Evolutionary conservation across 768 basidiomycete species (phyloP).

Genomic region (Phaeotremella skinneri): DNA sequence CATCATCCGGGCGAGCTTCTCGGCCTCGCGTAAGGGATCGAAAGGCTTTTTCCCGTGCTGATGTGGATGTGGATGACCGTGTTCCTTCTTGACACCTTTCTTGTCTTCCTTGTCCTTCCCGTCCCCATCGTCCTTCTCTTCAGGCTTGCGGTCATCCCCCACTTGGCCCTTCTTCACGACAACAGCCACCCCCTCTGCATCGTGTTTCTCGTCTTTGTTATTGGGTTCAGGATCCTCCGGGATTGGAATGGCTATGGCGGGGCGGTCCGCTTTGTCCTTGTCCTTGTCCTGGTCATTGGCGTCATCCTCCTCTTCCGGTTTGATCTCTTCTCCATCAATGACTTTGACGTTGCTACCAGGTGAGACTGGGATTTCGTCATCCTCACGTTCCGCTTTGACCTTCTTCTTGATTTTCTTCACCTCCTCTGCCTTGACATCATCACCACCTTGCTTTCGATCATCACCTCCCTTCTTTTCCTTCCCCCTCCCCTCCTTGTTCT

Average conservation of each 20-base stretch:
- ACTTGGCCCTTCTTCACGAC: neutral
- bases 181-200: conserved; percentile 4
- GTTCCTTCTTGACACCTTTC: conserved; percentile 1
- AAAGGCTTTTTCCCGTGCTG: conserved; percentile 8
- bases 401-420: conserved; percentile 4
- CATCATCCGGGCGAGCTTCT: conserved; percentile 22
- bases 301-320: neutral
- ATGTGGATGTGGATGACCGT: conserved; percentile 1
- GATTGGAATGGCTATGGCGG: too few relatives aligned
- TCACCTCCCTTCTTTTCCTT: conserved; percentile 2
- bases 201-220: conserved; percentile 5
- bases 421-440: conserved; percentile 7
- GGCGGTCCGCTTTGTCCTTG: neutral
- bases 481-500: conserved; percentile 10
- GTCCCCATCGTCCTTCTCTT: conserved; percentile 1
- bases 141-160: neutral
- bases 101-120: neutral
- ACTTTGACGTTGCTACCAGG: conserved; percentile 24
- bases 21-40: conserved; percentile 23
- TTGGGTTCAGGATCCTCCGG: conserved; percentile 5
- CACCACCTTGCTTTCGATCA: conserved; percentile 8
- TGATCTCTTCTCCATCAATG: conserved; percentile 17
- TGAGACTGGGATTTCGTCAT: conserved; percentile 10
- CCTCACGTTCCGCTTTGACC: neutral
- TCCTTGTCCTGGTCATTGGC: neutral